Base-by-base conservation (phyloP, 345 rosid genomes). In the Citrus hindsii region DNA sequence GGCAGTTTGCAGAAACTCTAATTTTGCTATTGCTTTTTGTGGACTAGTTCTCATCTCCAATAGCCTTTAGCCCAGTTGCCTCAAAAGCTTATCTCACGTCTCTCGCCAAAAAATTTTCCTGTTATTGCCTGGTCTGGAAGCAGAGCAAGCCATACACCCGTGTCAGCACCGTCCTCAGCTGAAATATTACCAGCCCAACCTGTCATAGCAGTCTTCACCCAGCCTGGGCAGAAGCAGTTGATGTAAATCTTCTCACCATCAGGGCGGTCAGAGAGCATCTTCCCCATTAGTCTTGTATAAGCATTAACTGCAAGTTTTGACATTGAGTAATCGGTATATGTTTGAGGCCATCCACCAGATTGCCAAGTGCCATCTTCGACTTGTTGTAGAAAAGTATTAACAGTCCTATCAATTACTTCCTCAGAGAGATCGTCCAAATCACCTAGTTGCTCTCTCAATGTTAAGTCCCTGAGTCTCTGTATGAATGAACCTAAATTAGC, bases 201-300 rank as follows among this genome's bases (percentile, higher is more conserved):
- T 0, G 98, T 94, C 97, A 96, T 87, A 0, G 98, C 97, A n/a
- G 98, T 96, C 87, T 90, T 96, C 16, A 91, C 99, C 99, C 95
- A 92, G 62, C 99, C 99, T 0, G 99, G 99, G 80, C 99, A 96
- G 85, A 87, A 96, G 73, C 97, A 92, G 77, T 96, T 96, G 71
- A 91, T 85, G 70, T 85, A 88, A 69, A 96, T 91, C 87, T 91
- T 92, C 82, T 87, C 73, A 51, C 93, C 99, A 30, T 92, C 97
- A 6, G 92, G 89, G 60, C 93, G 91, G 68, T 89, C 85, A 0
- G 84, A 81, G 8, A 96, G 82, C 66, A 82, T 82, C 79, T 83
- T 89, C 0, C 94, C 95, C 88, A 92, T 63, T 61, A 92, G 70
- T 81, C 97, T 84, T 2, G 97, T 94, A 86, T 80, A 90, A 42